These are phyloP conservation scores for Yamadazyma taylorii DNA, from an alignment of 1,139 yeast genomes.

Conservation along the genomic window DNA sequence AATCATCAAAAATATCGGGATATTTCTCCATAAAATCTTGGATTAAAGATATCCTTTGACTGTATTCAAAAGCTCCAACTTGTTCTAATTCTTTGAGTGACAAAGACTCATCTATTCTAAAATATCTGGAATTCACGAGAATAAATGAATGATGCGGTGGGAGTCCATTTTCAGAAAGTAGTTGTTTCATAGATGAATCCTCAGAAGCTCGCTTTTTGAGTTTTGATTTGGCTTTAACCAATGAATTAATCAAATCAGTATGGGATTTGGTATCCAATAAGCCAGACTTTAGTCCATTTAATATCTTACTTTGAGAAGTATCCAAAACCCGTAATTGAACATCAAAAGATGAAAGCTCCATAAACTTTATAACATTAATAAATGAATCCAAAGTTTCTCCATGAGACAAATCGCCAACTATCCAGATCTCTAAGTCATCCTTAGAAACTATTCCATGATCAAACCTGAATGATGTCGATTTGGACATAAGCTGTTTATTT, in stretches of 20 bases:
- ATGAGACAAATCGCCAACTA: conserved; percentile 55
- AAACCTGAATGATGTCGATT: conserved; percentile 20
- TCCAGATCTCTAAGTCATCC: conserved; percentile 44
- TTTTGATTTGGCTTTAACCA: conserved; percentile 3
- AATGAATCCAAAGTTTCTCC: conserved; percentile 41
- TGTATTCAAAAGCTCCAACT: conserved; percentile 36
- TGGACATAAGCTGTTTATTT: conserved; percentile 27
- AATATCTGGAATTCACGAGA: conserved; percentile 44
- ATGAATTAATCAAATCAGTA: conserved; percentile 14
- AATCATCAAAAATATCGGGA: conserved; percentile 26
- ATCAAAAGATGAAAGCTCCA: conserved; percentile 28
- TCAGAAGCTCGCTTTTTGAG: conserved; percentile 4
- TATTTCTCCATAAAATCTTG: conserved; percentile 31
- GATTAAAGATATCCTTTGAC: conserved; percentile 33
- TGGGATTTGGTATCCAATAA: conserved; percentile 17
- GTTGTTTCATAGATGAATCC: conserved; percentile 3
- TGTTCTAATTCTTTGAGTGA: conserved; percentile 24
- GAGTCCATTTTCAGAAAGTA: conserved; percentile 10
- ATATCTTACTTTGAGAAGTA: conserved; percentile 9
- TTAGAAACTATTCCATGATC: conserved; percentile 13
- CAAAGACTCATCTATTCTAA: conserved; percentile 28
- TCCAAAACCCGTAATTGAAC: conserved; percentile 37
- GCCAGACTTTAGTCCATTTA: conserved; percentile 11
- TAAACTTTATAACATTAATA: conserved; percentile 27
- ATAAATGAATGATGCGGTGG: conserved; percentile 38